phyloP scores from a whole-genome alignment of 192 early-diverging fungal species.

The Allomyces macrogynus region DNA sequence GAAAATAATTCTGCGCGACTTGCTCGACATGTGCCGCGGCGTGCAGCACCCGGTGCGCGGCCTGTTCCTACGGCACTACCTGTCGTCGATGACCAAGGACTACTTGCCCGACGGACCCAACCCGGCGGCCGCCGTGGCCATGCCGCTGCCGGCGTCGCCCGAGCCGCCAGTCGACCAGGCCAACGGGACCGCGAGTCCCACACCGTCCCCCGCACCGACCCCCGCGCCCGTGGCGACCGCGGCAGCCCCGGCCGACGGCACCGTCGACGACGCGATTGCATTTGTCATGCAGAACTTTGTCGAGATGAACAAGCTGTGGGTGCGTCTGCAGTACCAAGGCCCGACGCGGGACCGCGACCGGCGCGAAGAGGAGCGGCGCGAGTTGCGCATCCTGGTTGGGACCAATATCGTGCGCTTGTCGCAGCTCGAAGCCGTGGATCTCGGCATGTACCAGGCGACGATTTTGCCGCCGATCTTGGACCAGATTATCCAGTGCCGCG shows the following conservation, averaged over 20 bases:
- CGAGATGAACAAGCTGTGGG: conserved; percentile 99
- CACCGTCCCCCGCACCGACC: not conserved
- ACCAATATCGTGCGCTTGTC: conserved; percentile 85
- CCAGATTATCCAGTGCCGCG: conserved; percentile 90
- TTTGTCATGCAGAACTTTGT: conserved; percentile 96
- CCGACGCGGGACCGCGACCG: conserved; percentile 81
- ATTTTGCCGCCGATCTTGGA: conserved; percentile 83
- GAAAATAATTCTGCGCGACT: conserved; percentile 92
- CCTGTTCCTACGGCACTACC: conserved; percentile 87
- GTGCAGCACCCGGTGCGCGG: conserved; percentile 98
- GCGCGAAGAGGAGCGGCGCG: conserved; percentile 86
- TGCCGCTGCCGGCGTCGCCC: not conserved
- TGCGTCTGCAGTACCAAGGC: conserved; percentile 92
- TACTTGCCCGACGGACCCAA: conserved; percentile 56
- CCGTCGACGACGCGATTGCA: conserved; percentile 74
- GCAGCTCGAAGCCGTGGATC: conserved; percentile 71
- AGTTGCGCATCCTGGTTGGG: conserved; percentile 87
- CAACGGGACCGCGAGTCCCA: not conserved
- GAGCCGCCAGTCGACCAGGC: not conserved
- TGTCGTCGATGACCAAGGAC: conserved; percentile 86
- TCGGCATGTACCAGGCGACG: conserved; percentile 59
- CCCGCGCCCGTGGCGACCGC: not conserved
- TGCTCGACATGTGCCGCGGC: conserved; percentile 96
- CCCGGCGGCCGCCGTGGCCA: not conserved
- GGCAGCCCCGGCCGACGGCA: conserved; percentile 29